Base-by-base conservation (phyloP, 2,329 filamentous ascomycete species). In the Ophiostoma fasciatum region DNA sequence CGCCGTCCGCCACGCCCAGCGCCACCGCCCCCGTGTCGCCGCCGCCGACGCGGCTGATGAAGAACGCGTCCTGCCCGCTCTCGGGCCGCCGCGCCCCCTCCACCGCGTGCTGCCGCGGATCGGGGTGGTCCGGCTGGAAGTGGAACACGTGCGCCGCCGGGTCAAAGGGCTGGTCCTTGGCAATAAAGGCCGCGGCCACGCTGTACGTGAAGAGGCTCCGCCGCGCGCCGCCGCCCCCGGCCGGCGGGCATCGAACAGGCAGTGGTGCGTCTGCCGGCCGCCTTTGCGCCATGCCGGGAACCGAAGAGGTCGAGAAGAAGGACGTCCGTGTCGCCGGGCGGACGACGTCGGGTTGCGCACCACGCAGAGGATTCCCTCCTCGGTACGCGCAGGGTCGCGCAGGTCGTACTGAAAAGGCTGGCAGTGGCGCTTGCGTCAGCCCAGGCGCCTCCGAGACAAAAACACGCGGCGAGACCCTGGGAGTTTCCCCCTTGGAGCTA, bases 21-120 rank as follows among this genome's bases (percentile, higher is more conserved):
- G 87, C 83, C 10, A 94, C 71, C 28, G 75, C 67, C 26, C 74
- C 68, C 2, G 69, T 70, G 44, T 75, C 71, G 35, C 23, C 23
- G 35, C 23, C 23, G 23, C 81, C 82, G n/a, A 94, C 64, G 18
- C 77, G 74, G 51, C 80, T 73, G 48, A 90, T 79, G 58, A 98
- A 98, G 62, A 94, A 96, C 39, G 90, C 83, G 66, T 98, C 90
- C 58, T 98, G 87, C 13, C 90, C 90, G 34, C 82, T 90, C 40
- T 74, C 78, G 33, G 79, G 82, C 18, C 81, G 74, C 43, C 63
- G 30, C 19, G 35, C 21, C 0, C 31, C 67, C 46, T 30, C 26
- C 69, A 63, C 22, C 51, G 54, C 34, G 63, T 20, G 63, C 41
- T 62, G 64, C 42, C 67, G 68, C 45, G 69, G 73, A 10, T 12